Conservation (phyloP, 441 rosid genomes). For the Arabidopsis hybrid region DNA sequence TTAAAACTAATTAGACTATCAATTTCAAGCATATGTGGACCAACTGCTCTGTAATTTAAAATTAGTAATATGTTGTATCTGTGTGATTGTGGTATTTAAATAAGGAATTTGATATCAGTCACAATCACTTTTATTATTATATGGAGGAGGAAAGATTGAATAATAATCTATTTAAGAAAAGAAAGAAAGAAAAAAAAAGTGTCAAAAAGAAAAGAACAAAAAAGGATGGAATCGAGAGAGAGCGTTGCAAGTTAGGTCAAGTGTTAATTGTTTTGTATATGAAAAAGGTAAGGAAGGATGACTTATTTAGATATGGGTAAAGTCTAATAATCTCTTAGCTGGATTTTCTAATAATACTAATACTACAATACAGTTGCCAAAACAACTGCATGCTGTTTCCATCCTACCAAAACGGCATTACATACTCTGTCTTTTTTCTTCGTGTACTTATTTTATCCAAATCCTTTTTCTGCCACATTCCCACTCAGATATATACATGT, state of each 20-base stretch:
- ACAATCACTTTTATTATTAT: not conserved
- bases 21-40: slow-evolving; percentile 15
- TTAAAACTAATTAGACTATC: not conserved
- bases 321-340: slow-evolving; percentile 27
- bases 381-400: slow-evolving; percentile 32
- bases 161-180: not conserved
- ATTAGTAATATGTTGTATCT: not conserved
- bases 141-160: not conserved
- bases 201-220: slow-evolving; percentile 32
- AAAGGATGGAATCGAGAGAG: slow-evolving; percentile 1
- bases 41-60: slow-evolving; percentile 20
- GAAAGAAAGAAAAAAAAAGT: not conserved
- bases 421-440: slow-evolving; percentile 15
- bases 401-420: slow-evolving; percentile 27
- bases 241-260: slow-evolving; percentile 45
- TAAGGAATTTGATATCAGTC: not conserved
- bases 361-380: not conserved
- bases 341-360: not conserved
- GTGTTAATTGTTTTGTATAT: slow-evolving; percentile 16
- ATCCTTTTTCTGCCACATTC: not conserved
- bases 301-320: too few species aligned
- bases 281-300: too few species aligned
- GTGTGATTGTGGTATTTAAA: not conserved
- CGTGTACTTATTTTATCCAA: not conserved
- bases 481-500: too few species aligned